Evolutionary conservation across 768 basidiomycete genomes (phyloP), one percentile per base, ranked within the genome.

Genomic region (Boletus subparvulus): DNA sequence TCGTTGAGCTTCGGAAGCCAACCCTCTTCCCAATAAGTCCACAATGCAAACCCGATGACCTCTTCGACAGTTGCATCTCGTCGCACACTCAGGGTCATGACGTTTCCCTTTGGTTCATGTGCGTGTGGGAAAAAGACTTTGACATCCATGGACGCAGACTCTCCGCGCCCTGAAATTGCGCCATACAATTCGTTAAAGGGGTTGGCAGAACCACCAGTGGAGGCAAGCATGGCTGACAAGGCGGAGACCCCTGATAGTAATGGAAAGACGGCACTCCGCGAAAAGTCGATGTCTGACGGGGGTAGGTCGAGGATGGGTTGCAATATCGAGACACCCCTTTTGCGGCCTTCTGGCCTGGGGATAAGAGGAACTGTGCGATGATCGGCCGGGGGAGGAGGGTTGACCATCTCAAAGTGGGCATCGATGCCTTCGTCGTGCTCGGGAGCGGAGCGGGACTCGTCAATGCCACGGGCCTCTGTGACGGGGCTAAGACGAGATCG

Each of bases 21-120:
- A 0, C 83, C 85, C 63, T 92, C 86, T 67, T 98, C 95, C 87
- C 92, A 95, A 64, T 94, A 98, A n/a, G 73, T 87, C 86, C 86
- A 97, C 45, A 98, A 69, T 2, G 92, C 88, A 69, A 90, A 93
- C 0, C 97, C 97, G 52, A 98, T 90, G 6, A 96, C 93, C 70
- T 98, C 97, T 68, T 98, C 97, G 5, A 98, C 87, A 0, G 88
- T 90, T 2, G 94, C 90, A 61, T 98, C 96, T 60, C 85, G 86
- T 54, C 92, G 75, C 12, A 98, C 91, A 58, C 80, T 87, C 6
- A 94, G 78, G 37, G 82, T 74, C 80, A 95, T 83, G 21, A 83
- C 75, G 50, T 84, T 83, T 3, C 82, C 81, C 16, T 66, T 73
- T 0, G 88, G 88, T 55, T 83, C 75, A 6, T 68, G 74, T 16